Conservation (phyloP, 2,329 filamentous ascomycete species). For the Diaporthe sp. region DNA sequence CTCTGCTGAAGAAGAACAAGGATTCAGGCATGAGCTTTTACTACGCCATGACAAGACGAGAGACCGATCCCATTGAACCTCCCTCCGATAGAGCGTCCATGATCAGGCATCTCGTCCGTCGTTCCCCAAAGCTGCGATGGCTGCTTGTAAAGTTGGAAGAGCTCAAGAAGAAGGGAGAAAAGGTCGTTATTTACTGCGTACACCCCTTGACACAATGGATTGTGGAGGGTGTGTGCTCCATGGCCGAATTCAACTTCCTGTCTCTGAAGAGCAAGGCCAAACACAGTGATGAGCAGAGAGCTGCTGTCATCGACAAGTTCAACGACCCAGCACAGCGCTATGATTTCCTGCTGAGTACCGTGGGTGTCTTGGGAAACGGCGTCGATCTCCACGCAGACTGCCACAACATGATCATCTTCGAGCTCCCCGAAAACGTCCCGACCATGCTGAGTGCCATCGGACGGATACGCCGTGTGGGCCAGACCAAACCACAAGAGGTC, state of each 20-base stretch:
- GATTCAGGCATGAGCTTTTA: slow-evolving; percentile 30
- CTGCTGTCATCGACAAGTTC: not conserved
- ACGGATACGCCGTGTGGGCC: not conserved
- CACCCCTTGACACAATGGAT: slow-evolving; percentile 26
- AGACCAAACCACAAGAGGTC: not conserved
- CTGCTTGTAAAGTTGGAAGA: not conserved
- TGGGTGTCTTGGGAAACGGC: not conserved
- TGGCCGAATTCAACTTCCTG: slow-evolving; percentile 25
- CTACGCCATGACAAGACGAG: not conserved
- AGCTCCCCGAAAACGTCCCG: slow-evolving; percentile 18
- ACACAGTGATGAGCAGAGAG: not conserved
- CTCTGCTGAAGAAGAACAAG: not conserved
- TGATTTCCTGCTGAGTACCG: slow-evolving; percentile 4
- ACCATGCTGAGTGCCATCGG: slow-evolving; percentile 19
- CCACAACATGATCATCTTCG: slow-evolving; percentile 18
- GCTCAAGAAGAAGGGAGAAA: slow-evolving; percentile 13
- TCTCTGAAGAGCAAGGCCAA: slow-evolving; percentile 3
- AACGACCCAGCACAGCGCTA: not conserved
- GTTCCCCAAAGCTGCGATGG: slow-evolving; percentile 13
- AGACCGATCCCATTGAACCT: not conserved
- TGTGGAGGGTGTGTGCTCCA: slow-evolving; percentile 6
- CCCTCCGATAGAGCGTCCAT: not conserved
- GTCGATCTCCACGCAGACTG: slow-evolving; percentile 23
- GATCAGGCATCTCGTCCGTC: not conserved
- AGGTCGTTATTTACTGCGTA: slow-evolving; percentile 3